Evolutionary conservation across 2,329 filamentous ascomycete genomes (phyloP), one percentile per base, ranked within the genome.

Genomic region (Pleoardoris graminearum): DNA sequence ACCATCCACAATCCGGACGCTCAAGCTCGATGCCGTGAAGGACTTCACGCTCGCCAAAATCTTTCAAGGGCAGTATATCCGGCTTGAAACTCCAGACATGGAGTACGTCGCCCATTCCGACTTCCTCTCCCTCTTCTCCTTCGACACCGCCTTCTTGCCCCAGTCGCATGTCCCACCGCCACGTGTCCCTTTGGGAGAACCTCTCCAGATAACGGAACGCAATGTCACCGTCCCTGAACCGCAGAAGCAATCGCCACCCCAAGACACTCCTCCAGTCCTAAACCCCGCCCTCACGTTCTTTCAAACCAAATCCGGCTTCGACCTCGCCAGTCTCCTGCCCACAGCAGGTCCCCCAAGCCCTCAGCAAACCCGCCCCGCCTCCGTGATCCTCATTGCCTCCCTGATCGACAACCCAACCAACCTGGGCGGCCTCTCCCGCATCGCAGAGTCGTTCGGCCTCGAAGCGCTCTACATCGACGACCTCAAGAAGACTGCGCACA

Each of bases 281-380:
- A n/a, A n/a, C n/a, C n/a, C 44, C 8, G 50, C 53, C 11, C 50
- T 63, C 16, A 53, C 61, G 0, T 73, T 77, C n/a, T 73, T 81
- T 27, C 80, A 82, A 66, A 82, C 79, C 5, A 82, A 82, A 69
- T 75, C 73, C n/a, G 77, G 77, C 63, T 76, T 79, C 60, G 70
- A 66, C 53, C 62, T 62, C 46, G 68, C 54, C 51, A 72, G 57
- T 19, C 66, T 68, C 22, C 57, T 68, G 39, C 61, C 62, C 5
- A 14, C 53, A 16, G 29, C 38, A 8, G 59, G 52, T 35, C 60
- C 58, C 44, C 67, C 61, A 16, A 56, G 53, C 50, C 32, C 52
- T 10, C 56, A 63, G 42, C 53, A 53, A 16, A 61, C 54, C 32
- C 65, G 62, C 7, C 64, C 63, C 22, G 66, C 67, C 19, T 67